Conservation (phyloP, 345 rosid species). For the Brassica juncea region DNA sequence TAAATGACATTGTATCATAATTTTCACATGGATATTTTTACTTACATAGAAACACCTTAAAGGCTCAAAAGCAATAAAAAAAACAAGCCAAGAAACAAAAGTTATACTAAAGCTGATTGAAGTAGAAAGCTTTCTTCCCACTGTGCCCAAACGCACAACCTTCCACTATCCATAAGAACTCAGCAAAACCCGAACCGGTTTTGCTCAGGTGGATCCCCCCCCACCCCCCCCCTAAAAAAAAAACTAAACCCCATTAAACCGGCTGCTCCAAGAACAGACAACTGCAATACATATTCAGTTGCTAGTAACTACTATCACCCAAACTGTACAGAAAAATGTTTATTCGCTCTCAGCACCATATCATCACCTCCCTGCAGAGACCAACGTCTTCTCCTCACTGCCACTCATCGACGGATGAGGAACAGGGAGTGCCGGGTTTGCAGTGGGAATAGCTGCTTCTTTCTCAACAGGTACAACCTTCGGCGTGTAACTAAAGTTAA, state of each 20-base stretch:
- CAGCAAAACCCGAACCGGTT: slow-evolving; percentile 31
- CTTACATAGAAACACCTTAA: not conserved
- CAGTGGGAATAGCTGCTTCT: slow-evolving; percentile 12
- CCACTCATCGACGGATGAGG: slow-evolving; percentile 20
- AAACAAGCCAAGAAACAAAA: slow-evolving; percentile 16
- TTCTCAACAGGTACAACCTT: slow-evolving; percentile 38
- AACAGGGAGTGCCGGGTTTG: slow-evolving; percentile 24
- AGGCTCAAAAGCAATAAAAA: not conserved
- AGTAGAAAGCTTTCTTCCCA: slow-evolving; percentile 23
- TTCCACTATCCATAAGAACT: slow-evolving; percentile 15
- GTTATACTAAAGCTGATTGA: slow-evolving; percentile 17
- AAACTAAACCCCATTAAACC: slow-evolving; percentile 35
- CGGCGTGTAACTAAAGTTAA: slow-evolving; percentile 67
- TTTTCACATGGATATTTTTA: slow-evolving; percentile 2
- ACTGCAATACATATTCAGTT: slow-evolving; percentile 18
- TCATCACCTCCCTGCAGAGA: slow-evolving; percentile 38
- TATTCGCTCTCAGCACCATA: slow-evolving; percentile 2
- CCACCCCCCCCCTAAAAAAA: not conserved
- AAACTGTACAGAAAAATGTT: slow-evolving; percentile 33
- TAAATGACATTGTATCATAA: not conserved
- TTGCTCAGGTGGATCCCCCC: slow-evolving; percentile 8
- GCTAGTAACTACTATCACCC: slow-evolving; percentile 12
- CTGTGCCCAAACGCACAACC: not conserved
- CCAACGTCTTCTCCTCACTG: slow-evolving; percentile 27
- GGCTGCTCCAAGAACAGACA: slow-evolving; percentile 25